Percentiles rank a stretch among this genome's conserved stretches.
Conservation (phyloP, 2,329 filamentous ascomycete species). For the Cordyceps javanica region DNA sequence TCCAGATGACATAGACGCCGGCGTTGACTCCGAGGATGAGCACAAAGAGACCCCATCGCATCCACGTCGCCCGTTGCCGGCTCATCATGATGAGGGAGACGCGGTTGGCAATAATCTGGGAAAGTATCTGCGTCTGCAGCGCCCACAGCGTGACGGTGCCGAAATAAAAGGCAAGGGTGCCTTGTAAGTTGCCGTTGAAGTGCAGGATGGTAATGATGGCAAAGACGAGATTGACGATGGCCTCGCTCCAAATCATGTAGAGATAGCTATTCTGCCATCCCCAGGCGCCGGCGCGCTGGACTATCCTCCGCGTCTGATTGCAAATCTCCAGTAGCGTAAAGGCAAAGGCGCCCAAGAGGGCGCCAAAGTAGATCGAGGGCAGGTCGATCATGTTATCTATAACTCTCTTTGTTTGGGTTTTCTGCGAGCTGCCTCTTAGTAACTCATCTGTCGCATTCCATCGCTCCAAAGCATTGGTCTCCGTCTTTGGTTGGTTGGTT, state of each 20-base stretch:
- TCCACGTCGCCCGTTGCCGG: conserved; percentile 23
- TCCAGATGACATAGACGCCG: conserved; percentile 35
- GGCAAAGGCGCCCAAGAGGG: conserved; percentile 23
- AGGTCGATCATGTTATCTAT: conserved; percentile 15
- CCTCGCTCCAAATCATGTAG: conserved; percentile 13
- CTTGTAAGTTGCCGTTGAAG: neutral
- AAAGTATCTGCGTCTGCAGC: conserved; percentile 32
- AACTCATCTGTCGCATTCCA: neutral
- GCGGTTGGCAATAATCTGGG: conserved; percentile 41
- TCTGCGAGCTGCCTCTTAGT: neutral
- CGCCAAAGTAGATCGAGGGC: conserved; percentile 20
- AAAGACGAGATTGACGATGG: conserved; percentile 5
- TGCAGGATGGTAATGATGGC: conserved; percentile 5
- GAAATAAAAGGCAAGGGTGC: neutral
- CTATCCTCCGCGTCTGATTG: conserved; percentile 19
- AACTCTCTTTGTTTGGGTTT: neutral
- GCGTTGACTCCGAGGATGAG: conserved; percentile 32
- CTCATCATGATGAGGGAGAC: conserved; percentile 35
- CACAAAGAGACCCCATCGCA: conserved; percentile 31
- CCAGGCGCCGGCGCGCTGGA: conserved; percentile 15
- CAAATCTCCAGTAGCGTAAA: conserved; percentile 21
- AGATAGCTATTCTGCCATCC: conserved; percentile 17
- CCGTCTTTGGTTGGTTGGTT: neutral
- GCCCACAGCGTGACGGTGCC: conserved; percentile 16
- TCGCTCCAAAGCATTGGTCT: neutral